These are phyloP conservation scores for Cucumis cinereus DNA, from an alignment of 306 rosid species.

Conservation along the genomic window DNA sequence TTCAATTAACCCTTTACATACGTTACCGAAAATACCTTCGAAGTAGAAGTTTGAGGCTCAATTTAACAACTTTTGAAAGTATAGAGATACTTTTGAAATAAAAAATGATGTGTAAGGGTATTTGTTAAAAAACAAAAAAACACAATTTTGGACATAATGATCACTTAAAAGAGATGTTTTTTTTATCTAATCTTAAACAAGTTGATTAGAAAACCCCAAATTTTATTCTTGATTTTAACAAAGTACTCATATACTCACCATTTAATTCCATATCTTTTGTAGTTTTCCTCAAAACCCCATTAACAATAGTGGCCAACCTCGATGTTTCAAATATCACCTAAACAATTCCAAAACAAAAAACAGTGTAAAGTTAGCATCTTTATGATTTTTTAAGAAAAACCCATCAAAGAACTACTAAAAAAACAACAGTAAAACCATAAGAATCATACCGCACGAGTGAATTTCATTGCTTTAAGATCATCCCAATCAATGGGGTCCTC, in stretches of 20 bases:
- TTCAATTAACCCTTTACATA: no score
- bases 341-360: not conserved
- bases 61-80: no score
- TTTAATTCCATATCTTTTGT: constrained; percentile 83
- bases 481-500: constrained; percentile 57
- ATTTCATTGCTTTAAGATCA: constrained; percentile 71
- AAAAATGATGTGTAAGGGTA: no score
- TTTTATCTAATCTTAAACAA: not conserved
- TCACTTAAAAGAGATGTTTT: not conserved
- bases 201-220: not conserved
- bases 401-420: not conserved
- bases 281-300: constrained; percentile 89
- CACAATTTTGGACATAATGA: not conserved
- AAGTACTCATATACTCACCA: constrained; percentile 37
- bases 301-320: constrained; percentile 92
- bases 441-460: constrained; percentile 83
- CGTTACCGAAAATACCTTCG: no score
- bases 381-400: not conserved
- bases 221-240: not conserved
- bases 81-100: no score
- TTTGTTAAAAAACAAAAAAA: no score
- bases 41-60: no score
- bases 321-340: constrained; percentile 97
- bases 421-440: not conserved
- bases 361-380: not conserved